Base-by-base conservation (phyloP, 306 rosid genomes). In the Mimosa pudica region DNA sequence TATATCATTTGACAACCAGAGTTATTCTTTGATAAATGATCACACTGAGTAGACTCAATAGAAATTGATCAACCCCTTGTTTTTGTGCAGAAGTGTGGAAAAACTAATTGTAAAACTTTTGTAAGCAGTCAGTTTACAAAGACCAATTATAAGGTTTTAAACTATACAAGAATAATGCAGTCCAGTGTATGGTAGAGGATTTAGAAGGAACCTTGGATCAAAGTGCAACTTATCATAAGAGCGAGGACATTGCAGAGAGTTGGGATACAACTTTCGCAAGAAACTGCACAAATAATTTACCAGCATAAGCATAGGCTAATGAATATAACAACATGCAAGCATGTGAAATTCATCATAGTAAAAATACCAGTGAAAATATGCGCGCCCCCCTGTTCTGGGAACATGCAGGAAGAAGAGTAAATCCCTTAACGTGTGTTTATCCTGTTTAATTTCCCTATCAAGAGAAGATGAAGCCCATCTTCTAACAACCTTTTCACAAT, bases 301-400 rank as follows among this genome's bases (percentile, higher is more conserved):
- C 71, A 61, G 60, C 84, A 81, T 69, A 75, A 88, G 36, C 76
- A 78, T 7, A 71, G 1, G 72, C 74, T 52, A 83, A 83, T 12
- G 69, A 60, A 58, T 55, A 41, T 32, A 18, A 35, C 14, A 80
- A 76, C 14, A 79, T 44, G 14, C 30, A 3, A 2, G 33, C n/a
- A 46, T 12, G 4, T 12, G 4, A 24, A 73, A 4, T 42, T 66
- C 70, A 74, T 60, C 69, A 47, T 35, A 64, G 32, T 7, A 58
- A 35, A 76, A 75, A 81, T 89, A 96, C 99, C 99, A 96, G 46
- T 91, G 94, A 60, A 91, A 93, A 85, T 96, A 96, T 6, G 99
- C 88, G 10, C 98, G 89, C 58, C 99, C 99, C 77, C 98, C 99
- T 8, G 99, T 96, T 87, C 99, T 88, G 6, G 98, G 99, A 76